Evolutionary conservation across 2,329 filamentous ascomycete species (phyloP).

Genomic region (Setomelanomma holmii): DNA sequence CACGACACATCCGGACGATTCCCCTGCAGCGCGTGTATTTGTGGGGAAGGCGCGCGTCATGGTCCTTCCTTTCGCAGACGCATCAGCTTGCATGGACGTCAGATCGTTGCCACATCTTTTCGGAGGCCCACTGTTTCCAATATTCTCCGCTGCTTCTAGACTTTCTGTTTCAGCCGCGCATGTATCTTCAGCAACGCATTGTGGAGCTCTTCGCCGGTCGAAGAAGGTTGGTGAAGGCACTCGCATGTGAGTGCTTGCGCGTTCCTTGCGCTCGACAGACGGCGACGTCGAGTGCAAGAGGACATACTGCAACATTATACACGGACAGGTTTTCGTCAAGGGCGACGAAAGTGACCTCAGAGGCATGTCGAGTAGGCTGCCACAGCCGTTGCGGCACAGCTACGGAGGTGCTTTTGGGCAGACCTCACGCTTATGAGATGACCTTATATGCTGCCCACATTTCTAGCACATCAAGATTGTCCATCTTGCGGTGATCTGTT

Average conservation of each 20-base stretch:
- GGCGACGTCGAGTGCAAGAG: not conserved
- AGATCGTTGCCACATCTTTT: slow-evolving; percentile 2
- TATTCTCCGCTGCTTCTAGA: slow-evolving; percentile 15
- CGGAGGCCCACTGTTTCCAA: slow-evolving; percentile 6
- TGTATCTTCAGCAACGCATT: not conserved
- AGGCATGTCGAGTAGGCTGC: no score
- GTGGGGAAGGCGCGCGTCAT: slow-evolving; percentile 19
- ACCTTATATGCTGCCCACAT: no score
- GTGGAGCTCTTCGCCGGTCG: not conserved
- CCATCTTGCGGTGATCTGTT: no score
- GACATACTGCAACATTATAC: no score
- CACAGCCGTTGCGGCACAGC: no score
- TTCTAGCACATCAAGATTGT: no score
- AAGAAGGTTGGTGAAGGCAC: not conserved
- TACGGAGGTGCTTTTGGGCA: no score
- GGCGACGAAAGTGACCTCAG: no score
- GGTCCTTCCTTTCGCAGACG: not conserved
- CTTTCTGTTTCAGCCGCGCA: slow-evolving; percentile 1
- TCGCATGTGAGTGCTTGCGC: slow-evolving; percentile 8
- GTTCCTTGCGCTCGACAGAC: slow-evolving; percentile 5
- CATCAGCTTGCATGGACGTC: not conserved
- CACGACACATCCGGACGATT: not conserved
- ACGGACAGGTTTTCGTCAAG: no score
- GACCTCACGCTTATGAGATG: no score
- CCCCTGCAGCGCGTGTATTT: slow-evolving; percentile 2